phyloP scores from a whole-genome alignment of 441 rosid genomes.

The Kokia cookei region DNA sequence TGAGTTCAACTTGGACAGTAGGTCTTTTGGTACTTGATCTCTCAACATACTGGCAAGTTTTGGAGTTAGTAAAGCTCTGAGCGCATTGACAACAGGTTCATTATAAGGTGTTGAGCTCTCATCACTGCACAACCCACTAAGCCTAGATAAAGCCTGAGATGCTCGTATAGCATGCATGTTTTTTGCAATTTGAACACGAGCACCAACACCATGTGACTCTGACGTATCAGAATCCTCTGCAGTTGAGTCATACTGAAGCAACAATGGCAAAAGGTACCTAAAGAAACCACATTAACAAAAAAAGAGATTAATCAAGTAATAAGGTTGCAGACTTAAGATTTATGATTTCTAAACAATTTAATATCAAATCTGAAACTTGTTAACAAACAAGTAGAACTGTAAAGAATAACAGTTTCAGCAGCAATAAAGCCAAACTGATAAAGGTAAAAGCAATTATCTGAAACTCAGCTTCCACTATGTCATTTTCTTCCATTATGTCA shows the following conservation, averaged over 20 bases:
- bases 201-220: slow-evolving; percentile 94
- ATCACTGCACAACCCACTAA: slow-evolving; percentile 78
- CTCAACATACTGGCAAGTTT: slow-evolving; percentile 91
- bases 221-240: slow-evolving; percentile 76
- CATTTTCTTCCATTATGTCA: neutral
- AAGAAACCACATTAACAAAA: slow-evolving; percentile 18
- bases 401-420: neutral
- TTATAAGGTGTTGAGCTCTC: slow-evolving; percentile 69
- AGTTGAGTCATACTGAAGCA: slow-evolving; percentile 98
- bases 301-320: neutral
- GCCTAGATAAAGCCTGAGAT: slow-evolving; percentile 86
- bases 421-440: neutral
- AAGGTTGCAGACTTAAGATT: neutral
- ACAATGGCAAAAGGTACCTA: slow-evolving; percentile 93
- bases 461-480: neutral
- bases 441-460: neutral
- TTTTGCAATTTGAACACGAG: slow-evolving; percentile 95
- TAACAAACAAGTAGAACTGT: neutral
- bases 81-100: slow-evolving; percentile 62
- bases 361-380: neutral
- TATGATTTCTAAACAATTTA: neutral
- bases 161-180: slow-evolving; percentile 91
- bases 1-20: slow-evolving; percentile 78
- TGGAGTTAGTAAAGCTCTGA: slow-evolving; percentile 87
- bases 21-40: slow-evolving; percentile 74